Evolutionary conservation across 2,329 filamentous ascomycete species (phyloP), one percentile per base, ranked within the genome.

Genomic region (Botrytis fabae): DNA sequence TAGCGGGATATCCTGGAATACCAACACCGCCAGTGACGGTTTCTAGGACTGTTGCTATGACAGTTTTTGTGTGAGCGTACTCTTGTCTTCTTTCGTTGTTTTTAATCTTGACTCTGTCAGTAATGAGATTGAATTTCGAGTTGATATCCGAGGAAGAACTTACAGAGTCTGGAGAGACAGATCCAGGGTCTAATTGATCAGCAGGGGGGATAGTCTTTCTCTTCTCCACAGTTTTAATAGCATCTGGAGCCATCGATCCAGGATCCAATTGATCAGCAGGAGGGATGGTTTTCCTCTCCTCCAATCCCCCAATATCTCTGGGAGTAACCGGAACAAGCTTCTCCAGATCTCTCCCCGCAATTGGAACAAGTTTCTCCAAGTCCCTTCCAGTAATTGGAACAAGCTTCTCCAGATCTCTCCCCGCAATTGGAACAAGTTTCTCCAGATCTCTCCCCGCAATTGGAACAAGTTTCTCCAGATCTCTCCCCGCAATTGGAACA

Each of bases 1-100:
- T 72, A 35, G 70, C 61, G 3, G 62, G 48, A 28, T 57, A 72
- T 20, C 48, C 62, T 2, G 61, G 62, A 10, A 68, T 72, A 38
- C 38, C 62, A 10, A 72, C 7, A 18, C 70, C 70, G 1, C 59
- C 44, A 2, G 61, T 63, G 61, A 72, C 40, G 1, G 61, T 72
- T 46, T 71, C 46, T 22, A 66, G 22, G 12, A 71, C 44, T n/a
- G 61, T 66, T 9, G 18, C 46, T 38, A 65, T 59, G 12, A 64
- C 14, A 2, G 70, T 71, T 28, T n/a, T n/a, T 16, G 70, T 68
- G 38, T 68, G 65, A 3, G 48, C 44, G 25, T 71, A 63, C 28
- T 51, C 44, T 63, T 71, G 22, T 32, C 69, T 44, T 51, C 51
- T 71, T 0, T 71, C 32, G 25, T 71, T 63, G 5, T 51, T 38